phyloP scores from a whole-genome alignment of 1,284 basidiomycete species.

The Trichosporon sp. region DNA sequence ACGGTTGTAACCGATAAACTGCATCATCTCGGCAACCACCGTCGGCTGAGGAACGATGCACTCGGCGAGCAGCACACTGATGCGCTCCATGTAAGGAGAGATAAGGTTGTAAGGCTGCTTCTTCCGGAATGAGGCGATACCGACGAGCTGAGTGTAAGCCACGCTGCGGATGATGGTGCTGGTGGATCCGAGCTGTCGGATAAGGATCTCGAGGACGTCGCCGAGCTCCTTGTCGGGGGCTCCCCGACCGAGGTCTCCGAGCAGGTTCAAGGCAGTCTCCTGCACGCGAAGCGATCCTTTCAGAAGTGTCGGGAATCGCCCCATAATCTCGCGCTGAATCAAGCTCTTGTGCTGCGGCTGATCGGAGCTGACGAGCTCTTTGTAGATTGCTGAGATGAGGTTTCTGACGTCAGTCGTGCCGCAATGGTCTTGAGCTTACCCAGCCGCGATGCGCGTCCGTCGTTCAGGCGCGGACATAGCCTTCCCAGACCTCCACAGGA shows the following conservation, averaged over 20 bases:
- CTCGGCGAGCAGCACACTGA: slow-evolving; percentile 64
- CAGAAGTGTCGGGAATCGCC: neutral
- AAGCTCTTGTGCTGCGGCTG: neutral
- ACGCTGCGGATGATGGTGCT: slow-evolving; percentile 65
- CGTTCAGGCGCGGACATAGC: slow-evolving; percentile 21
- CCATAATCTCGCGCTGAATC: neutral
- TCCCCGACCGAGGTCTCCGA: slow-evolving; percentile 51
- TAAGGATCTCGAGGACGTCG: slow-evolving; percentile 60
- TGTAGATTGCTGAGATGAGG: slow-evolving; percentile 20
- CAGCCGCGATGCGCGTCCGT: slow-evolving; percentile 20
- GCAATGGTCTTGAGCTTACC: slow-evolving; percentile 4
- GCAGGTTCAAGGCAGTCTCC: slow-evolving; percentile 28
- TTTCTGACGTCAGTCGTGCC: slow-evolving; percentile 16
- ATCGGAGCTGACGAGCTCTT: neutral
- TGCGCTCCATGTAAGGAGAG: slow-evolving; percentile 63
- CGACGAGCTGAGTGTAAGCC: slow-evolving; percentile 66
- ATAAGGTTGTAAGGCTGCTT: slow-evolving; percentile 68
- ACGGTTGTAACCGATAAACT: slow-evolving; percentile 38
- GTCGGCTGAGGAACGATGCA: slow-evolving; percentile 59
- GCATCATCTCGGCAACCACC: slow-evolving; percentile 40
- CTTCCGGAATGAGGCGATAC: slow-evolving; percentile 50
- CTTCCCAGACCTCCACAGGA: slow-evolving; percentile 10
- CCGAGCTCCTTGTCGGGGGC: slow-evolving; percentile 57
- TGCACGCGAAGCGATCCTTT: slow-evolving; percentile 10
- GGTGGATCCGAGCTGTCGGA: slow-evolving; percentile 63